Percentiles rank a stretch among this genome's conserved stretches.
Conservation (phyloP, 2,329 filamentous ascomycete genomes). For the Cladosporium austrohemisphaericum region DNA sequence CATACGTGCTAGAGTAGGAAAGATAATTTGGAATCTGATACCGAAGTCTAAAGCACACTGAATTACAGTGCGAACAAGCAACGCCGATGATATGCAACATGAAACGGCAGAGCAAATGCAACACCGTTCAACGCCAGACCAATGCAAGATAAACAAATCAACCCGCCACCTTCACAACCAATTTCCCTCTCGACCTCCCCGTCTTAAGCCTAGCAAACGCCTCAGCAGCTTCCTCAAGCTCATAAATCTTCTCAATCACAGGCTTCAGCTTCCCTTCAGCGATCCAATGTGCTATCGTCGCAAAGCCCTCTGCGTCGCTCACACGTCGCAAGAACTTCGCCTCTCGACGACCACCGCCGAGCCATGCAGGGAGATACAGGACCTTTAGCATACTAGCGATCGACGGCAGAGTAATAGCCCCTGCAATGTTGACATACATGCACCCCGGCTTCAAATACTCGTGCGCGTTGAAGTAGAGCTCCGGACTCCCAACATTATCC, state of each 20-base stretch:
- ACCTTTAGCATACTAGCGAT: slow-evolving; percentile 28
- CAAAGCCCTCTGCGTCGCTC: slow-evolving; percentile 43
- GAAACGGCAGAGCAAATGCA: too few species aligned
- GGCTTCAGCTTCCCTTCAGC: slow-evolving; percentile 27
- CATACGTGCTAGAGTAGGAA: too few species aligned
- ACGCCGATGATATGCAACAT: too few species aligned
- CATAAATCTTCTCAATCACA: slow-evolving; percentile 53
- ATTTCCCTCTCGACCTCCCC: slow-evolving; percentile 56
- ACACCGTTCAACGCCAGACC: too few species aligned
- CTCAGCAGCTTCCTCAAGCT: slow-evolving; percentile 54
- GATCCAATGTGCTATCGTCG: slow-evolving; percentile 37
- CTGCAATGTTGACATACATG: slow-evolving; percentile 40
- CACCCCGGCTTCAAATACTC: slow-evolving; percentile 48
- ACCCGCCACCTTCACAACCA: slow-evolving; percentile 42
- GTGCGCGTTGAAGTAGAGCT: slow-evolving; percentile 53
- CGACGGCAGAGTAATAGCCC: slow-evolving; percentile 13
- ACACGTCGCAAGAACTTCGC: slow-evolving; percentile 37
- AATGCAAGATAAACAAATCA: too few species aligned
- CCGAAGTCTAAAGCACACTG: too few species aligned
- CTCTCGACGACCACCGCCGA: slow-evolving; percentile 50
- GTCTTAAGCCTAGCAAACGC: slow-evolving; percentile 58
- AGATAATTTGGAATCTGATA: too few species aligned
- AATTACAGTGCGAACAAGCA: too few species aligned
- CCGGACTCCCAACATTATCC: slow-evolving; percentile 53
- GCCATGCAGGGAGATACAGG: slow-evolving; percentile 42